Conservation (phyloP, 805 yeast species). For the Nakazawaea ambrosiae region DNA sequence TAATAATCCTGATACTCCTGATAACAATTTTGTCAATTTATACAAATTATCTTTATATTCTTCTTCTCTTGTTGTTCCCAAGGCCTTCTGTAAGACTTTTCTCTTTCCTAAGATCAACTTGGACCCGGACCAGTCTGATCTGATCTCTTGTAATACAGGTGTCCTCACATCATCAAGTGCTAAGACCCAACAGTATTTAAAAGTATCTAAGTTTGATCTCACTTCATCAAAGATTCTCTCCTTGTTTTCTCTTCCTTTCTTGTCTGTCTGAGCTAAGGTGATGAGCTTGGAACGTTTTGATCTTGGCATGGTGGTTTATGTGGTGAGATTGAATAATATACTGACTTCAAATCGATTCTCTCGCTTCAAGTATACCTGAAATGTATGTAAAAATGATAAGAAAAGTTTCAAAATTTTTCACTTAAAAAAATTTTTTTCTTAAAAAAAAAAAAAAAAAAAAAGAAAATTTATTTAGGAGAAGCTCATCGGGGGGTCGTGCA, state of each 20-base stretch:
- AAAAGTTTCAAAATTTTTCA: slow-evolving; percentile 1
- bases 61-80: slow-evolving; percentile 81
- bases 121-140: slow-evolving; percentile 90
- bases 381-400: too few relatives aligned
- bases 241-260: slow-evolving; percentile 90
- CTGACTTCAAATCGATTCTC: neutral
- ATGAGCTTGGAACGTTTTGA: slow-evolving; percentile 95
- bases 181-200: slow-evolving; percentile 77
- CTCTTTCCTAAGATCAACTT: slow-evolving; percentile 86
- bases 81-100: slow-evolving; percentile 86
- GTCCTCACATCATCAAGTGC: slow-evolving; percentile 90
- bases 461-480: too few relatives aligned
- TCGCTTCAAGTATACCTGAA: slow-evolving; percentile 1
- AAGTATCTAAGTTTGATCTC: slow-evolving; percentile 71
- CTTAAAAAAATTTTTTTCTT: slow-evolving; percentile 3
- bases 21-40: slow-evolving; percentile 52
- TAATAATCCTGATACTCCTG: slow-evolving; percentile 81
- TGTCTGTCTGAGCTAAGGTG: slow-evolving; percentile 92
- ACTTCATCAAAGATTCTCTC: slow-evolving; percentile 87
- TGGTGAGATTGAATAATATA: neutral
- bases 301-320: slow-evolving; percentile 68
- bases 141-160: slow-evolving; percentile 87
- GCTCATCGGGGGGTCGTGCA: too few relatives aligned
- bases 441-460: too few relatives aligned
- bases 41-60: slow-evolving; percentile 85